Percentiles rank a stretch among this genome's conserved stretches.
Conservation (phyloP, 257 asterid species). For the Osmanthus fragrans region DNA sequence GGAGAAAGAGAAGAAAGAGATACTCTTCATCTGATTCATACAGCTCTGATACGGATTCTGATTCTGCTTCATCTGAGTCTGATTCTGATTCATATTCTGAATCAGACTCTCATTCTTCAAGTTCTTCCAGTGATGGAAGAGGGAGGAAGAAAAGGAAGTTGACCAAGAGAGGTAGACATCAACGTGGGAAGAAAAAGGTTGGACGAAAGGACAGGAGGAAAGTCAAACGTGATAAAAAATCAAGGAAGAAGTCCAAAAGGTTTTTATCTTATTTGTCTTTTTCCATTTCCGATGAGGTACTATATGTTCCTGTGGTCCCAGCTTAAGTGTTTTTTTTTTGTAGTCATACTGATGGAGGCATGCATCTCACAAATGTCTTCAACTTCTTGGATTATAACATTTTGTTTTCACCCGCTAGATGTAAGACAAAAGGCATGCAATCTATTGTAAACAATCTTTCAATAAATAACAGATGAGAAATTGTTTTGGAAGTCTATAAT, state of each 20-base stretch:
- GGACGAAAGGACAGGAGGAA: slow-evolving; percentile 46
- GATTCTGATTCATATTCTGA: slow-evolving; percentile 65
- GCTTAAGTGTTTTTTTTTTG: neutral
- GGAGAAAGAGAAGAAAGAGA: slow-evolving; percentile 62
- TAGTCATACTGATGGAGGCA: slow-evolving; percentile 18
- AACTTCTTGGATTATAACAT: slow-evolving; percentile 10
- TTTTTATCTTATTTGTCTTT: slow-evolving; percentile 20
- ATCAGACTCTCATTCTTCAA: slow-evolving; percentile 61
- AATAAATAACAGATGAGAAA: neutral
- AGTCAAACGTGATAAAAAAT: slow-evolving; percentile 43
- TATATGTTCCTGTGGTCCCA: neutral
- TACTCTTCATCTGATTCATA: slow-evolving; percentile 85
- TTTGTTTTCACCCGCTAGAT: neutral
- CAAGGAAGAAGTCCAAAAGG: slow-evolving; percentile 58
- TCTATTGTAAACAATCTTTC: neutral
- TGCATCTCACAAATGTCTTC: slow-evolving; percentile 6
- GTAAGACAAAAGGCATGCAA: slow-evolving; percentile 9
- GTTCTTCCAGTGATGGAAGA: slow-evolving; percentile 84
- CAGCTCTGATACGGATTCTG: slow-evolving; percentile 74
- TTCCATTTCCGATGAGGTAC: neutral
- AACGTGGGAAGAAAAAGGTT: slow-evolving; percentile 45
- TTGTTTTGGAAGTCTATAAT: neutral
- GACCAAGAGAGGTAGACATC: slow-evolving; percentile 48
- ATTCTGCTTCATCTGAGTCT: slow-evolving; percentile 55
- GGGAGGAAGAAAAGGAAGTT: slow-evolving; percentile 70